phyloP scores from a whole-genome alignment of 345 rosid genomes.

The Eucalyptus virginea region DNA sequence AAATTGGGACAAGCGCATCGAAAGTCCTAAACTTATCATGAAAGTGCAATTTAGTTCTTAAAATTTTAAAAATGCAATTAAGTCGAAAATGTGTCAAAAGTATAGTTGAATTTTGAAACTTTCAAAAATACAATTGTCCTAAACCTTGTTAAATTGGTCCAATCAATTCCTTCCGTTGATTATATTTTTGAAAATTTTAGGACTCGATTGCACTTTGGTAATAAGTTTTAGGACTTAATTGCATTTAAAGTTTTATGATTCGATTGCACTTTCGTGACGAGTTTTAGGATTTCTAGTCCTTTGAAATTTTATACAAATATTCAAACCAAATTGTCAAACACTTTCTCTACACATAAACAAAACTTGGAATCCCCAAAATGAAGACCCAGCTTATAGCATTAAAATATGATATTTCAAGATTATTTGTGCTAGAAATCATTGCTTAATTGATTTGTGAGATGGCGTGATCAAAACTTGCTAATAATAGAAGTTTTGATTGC shows the following conservation, averaged over 20 bases:
- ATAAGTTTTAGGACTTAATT: no score
- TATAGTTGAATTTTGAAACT: no score
- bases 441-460: background rate
- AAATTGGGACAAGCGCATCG: background rate
- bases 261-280: rapidly evolving
- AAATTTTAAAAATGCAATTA: no score
- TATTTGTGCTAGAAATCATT: background rate
- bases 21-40: no score
- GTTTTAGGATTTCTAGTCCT: background rate
- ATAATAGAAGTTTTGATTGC: background rate
- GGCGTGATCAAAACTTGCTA: background rate
- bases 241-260: no score
- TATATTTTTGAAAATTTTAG: no score
- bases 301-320: background rate
- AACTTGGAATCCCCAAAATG: background rate
- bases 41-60: no score
- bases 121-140: rapidly evolving
- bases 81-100: no score
- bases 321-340: background rate
- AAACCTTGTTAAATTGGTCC: no score
- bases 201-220: rapidly evolving
- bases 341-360: background rate
- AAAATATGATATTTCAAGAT: background rate
- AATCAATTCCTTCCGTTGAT: no score
- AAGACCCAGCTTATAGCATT: background rate